phyloP scores from a whole-genome alignment of 108 stramenopile species.

The Fistulifera solaris region DNA sequence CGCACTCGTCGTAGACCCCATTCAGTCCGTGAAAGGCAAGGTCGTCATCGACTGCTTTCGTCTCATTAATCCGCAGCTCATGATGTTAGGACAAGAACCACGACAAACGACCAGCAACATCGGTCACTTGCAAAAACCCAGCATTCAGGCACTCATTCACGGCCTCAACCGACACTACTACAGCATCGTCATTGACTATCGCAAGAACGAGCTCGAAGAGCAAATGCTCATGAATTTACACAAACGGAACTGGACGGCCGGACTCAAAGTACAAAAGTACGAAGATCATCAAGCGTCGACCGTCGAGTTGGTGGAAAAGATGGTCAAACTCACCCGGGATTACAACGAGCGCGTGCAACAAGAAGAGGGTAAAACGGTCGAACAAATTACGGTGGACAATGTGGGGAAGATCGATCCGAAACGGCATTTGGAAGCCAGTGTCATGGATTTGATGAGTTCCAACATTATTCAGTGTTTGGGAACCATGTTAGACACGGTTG shows the following conservation, averaged over 20 bases:
- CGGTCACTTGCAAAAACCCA: slow-evolving; percentile 98
- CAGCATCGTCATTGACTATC: slow-evolving; percentile 96
- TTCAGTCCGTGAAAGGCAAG: slow-evolving; percentile 99
- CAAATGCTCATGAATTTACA: slow-evolving; percentile 99
- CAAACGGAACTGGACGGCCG: slow-evolving; percentile 90
- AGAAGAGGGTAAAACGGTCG: slow-evolving; percentile 78
- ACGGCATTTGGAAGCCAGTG: slow-evolving; percentile 83
- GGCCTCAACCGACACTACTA: slow-evolving; percentile 99
- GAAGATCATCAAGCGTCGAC: slow-evolving; percentile 85
- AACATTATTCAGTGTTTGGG: slow-evolving; percentile 98
- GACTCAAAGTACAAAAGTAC: slow-evolving; percentile 76
- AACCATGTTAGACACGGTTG: slow-evolving; percentile 96
- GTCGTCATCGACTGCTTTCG: slow-evolving; percentile 99
- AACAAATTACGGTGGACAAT: slow-evolving; percentile 79
- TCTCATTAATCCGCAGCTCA: slow-evolving; percentile 95
- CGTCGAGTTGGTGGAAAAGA: slow-evolving; percentile 79
- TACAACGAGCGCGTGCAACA: slow-evolving; percentile 88
- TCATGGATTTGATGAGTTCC: slow-evolving; percentile 89
- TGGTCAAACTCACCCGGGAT: slow-evolving; percentile 85
- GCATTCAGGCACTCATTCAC: slow-evolving; percentile 98
- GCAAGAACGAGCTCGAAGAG: slow-evolving; percentile 99
- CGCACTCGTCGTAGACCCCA: slow-evolving; percentile 97
- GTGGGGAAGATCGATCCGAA: slow-evolving; percentile 98
- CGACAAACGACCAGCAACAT: slow-evolving; percentile 98
- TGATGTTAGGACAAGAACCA: slow-evolving; percentile 97